Base-by-base conservation (phyloP, 768 basidiomycete genomes). In the Hemileccinum impolitum region DNA sequence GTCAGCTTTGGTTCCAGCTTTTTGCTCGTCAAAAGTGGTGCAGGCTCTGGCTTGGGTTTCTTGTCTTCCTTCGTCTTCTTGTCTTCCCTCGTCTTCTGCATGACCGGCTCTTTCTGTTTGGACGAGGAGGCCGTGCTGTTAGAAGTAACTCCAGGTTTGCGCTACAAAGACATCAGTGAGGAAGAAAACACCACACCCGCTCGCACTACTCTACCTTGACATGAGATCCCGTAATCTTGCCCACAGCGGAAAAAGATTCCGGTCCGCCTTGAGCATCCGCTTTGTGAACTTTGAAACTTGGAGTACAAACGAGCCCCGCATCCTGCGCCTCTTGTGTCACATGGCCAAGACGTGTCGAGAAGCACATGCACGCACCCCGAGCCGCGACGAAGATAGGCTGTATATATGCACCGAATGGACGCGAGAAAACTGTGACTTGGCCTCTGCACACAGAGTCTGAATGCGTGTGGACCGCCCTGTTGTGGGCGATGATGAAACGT, bases 401-500 rank as follows among this genome's bases (percentile, higher is more conserved):
- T 92, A 91, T 9, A 92, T 67, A 55, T 87, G 80, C 13, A 82
- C 70, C 1, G 78, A 78, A 53, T 73, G 60, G n/a, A 88, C 56
- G 21, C 70, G 73, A 1, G 61, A 55, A 55, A 84, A 89, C 43
- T 75, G 73, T 4, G 72, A 63, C 62, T 77, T 82, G 0, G 77
- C 72, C 47, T 59, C 89, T 88, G 53, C 23, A n/a, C 12, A 25
- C 3, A 13, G 37, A 37, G 3, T 32, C 15, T 12, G 39, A 15
- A 12, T 2, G 15, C 25, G 23, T 14, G 3, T 9, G 32, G 8
- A 17, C n/a, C n/a, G n/a, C n/a, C 5, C 30, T 9, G 21, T 5
- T 23, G 34, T 1, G 39, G 32, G 36, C 17, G 39, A 36, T 6
- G 23, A 23, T 6, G 23, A 23, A 4, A 37, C 79, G 48, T 49